Conservation (phyloP, 805 yeast genomes). For the Starmerella tilneyi region DNA sequence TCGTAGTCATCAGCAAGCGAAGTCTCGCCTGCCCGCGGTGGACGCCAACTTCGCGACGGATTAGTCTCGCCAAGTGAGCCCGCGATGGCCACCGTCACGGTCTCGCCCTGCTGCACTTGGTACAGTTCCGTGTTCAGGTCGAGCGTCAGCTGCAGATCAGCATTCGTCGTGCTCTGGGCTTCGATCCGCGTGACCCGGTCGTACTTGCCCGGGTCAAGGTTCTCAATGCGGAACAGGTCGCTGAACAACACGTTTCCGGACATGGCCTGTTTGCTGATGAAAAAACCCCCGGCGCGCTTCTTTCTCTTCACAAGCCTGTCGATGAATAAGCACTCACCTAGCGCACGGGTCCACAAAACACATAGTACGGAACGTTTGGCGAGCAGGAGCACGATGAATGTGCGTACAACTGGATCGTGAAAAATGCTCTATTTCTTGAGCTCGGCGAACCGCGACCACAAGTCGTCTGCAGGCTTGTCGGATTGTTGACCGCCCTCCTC, state of each 20-base stretch:
- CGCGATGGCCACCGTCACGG: conserved; percentile 77
- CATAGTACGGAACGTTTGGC: background rate
- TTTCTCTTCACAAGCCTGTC: background rate
- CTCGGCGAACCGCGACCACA: conserved; percentile 26
- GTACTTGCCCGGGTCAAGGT: conserved; percentile 80
- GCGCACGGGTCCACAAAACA: background rate
- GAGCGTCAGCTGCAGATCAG: conserved; percentile 69
- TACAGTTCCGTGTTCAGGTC: conserved; percentile 88
- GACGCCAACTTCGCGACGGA: conserved; percentile 62
- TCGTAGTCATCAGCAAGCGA: conserved; percentile 93
- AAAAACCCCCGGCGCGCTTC: background rate
- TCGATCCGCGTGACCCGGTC: conserved; percentile 84
- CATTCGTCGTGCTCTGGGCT: conserved; percentile 73
- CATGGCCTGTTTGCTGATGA: conserved; percentile 13
- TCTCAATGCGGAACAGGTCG: conserved; percentile 77
- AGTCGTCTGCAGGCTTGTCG: conserved; percentile 18
- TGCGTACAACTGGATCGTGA: too few relatives aligned
- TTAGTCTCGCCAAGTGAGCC: conserved; percentile 49
- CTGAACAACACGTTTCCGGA: conserved; percentile 62
- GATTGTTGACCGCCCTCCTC: background rate
- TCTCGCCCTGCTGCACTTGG: conserved; percentile 67
- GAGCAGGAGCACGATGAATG: too few relatives aligned
- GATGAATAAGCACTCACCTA: background rate
- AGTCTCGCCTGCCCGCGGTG: conserved; percentile 72
- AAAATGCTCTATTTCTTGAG: conserved; percentile 11